A percentile compares a stretch with the other conserved stretches of the same genome.
Conservation (phyloP, 176 grass and related monocot species). For the Urochloa ruziziensis region DNA sequence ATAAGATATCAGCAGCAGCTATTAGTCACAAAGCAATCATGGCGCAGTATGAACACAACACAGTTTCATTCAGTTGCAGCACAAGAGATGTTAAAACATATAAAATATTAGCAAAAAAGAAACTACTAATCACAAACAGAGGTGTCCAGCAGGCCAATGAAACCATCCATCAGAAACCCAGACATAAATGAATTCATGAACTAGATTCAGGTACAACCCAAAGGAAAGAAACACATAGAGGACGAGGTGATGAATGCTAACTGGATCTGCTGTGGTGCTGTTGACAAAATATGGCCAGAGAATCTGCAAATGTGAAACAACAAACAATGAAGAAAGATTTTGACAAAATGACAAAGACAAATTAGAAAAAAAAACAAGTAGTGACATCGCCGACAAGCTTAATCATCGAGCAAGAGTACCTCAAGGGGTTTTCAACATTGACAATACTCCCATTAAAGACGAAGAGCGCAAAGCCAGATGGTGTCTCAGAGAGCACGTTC, state of each 20-base stretch:
- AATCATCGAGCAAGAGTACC: not conserved
- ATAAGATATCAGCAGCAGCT: not conserved
- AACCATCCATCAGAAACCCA: no score
- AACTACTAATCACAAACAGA: not conserved
- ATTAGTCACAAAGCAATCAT: not conserved
- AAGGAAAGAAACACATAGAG: not conserved
- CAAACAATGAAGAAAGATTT: not conserved
- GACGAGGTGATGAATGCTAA: not conserved
- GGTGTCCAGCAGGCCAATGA: not conserved
- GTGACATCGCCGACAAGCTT: not conserved
- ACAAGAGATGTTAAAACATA: not conserved
- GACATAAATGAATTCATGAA: not conserved
- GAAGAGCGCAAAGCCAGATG: not conserved
- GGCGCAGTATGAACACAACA: not conserved
- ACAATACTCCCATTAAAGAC: not conserved
- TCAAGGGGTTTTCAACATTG: not conserved
- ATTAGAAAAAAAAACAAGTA: conserved; percentile 12
- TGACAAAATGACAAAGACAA: not conserved
- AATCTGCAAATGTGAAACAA: not conserved
- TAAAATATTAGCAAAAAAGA: not conserved
- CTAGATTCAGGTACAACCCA: not conserved
- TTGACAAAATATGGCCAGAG: not conserved
- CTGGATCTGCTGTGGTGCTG: not conserved
- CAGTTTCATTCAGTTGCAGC: not conserved
- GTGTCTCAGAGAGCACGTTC: not conserved